A percentile compares a stretch with the other conserved stretches of the same genome.
Evolutionary conservation across 2,329 filamentous ascomycete genomes (phyloP).

Genomic region (Ophiostoma sp.): DNA sequence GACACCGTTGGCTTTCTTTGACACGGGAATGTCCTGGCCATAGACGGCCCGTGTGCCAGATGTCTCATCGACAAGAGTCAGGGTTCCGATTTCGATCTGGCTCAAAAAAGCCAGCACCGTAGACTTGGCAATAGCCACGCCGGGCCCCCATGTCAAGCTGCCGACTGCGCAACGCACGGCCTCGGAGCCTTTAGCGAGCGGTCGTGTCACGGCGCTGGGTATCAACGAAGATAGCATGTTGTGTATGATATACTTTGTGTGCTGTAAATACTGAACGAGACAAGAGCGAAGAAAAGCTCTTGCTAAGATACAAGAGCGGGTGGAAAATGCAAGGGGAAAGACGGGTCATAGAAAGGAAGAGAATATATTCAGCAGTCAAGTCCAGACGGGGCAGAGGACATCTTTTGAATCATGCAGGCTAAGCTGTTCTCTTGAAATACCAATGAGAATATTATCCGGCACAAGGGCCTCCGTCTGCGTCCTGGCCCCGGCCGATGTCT

Average conservation of each 20-base stretch:
- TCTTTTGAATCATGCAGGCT: too few relatives aligned
- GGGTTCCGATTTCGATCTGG: conserved; percentile 44
- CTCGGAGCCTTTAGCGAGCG: conserved; percentile 38
- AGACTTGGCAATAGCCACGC: conserved; percentile 42
- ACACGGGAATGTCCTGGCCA: conserved; percentile 38
- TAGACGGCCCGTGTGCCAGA: conserved; percentile 39
- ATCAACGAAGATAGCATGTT: conserved; percentile 29
- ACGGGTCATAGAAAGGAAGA: too few relatives aligned
- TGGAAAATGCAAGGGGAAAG: too few relatives aligned
- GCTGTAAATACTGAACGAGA: neutral
- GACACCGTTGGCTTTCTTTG: conserved; percentile 9
- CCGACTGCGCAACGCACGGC: conserved; percentile 40
- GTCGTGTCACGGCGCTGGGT: conserved; percentile 33
- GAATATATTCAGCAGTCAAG: too few relatives aligned
- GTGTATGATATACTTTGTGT: neutral
- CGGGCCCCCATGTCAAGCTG: conserved; percentile 44
- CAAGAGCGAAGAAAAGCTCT: neutral
- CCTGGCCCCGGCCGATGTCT: neutral
- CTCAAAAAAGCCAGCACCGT: conserved; percentile 43
- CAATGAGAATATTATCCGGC: neutral
- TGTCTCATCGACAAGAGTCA: conserved; percentile 45
- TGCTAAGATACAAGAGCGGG: too few relatives aligned
- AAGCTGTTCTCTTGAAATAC: too few relatives aligned
- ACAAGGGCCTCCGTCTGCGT: neutral
- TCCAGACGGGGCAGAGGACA: too few relatives aligned